Conservation (phyloP, 148 eudicot species). For the Diospyros lotus region DNA sequence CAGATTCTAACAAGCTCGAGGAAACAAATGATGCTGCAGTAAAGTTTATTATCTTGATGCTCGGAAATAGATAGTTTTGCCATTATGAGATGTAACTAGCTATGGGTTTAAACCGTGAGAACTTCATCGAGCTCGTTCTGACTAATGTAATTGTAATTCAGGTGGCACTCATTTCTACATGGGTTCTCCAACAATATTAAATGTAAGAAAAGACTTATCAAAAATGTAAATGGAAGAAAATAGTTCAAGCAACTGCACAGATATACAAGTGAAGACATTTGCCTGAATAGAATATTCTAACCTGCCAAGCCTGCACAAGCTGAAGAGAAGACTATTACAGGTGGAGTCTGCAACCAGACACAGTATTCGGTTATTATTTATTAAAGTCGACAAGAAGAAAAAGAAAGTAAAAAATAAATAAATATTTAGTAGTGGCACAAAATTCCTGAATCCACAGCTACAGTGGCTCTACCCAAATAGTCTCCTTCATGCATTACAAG, state of each 20-base stretch:
- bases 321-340: slow-evolving; percentile 88
- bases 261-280: slow-evolving; percentile 7
- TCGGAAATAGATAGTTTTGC: not conserved
- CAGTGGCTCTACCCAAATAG: not conserved
- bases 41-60: no score
- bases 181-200: slow-evolving; percentile 25
- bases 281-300: slow-evolving; percentile 16
- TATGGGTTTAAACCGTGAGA: no score
- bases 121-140: not conserved
- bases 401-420: not conserved
- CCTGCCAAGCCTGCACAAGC: slow-evolving; percentile 96
- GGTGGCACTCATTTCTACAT: not conserved
- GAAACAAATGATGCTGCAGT: no score
- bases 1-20: no score
- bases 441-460: not conserved
- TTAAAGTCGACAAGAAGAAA: slow-evolving; percentile 1
- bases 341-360: slow-evolving; percentile 63
- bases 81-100: not conserved
- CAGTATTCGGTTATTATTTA: not conserved
- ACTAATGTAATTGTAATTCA: not conserved
- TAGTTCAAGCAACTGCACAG: not conserved
- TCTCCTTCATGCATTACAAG: not conserved
- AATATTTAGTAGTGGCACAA: not conserved
- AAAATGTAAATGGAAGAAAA: not conserved
- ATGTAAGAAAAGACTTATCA: no score